A percentile compares a stretch with the other conserved stretches of the same genome.
These are phyloP conservation scores for Boletus bicolor DNA, from an alignment of 768 basidiomycete species.

Conservation along the genomic window DNA sequence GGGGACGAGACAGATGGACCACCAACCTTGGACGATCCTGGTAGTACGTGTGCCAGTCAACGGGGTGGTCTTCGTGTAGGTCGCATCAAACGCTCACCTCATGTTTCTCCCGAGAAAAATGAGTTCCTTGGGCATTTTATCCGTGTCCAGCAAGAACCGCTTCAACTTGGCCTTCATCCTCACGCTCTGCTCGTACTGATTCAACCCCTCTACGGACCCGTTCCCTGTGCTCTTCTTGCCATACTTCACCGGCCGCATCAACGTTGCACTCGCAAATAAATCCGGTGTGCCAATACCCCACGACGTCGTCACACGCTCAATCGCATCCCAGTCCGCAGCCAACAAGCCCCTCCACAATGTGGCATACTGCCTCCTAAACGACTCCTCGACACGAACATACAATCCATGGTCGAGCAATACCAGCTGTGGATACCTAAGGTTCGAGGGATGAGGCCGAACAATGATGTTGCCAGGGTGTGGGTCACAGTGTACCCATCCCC, in stretches of 20 bases:
- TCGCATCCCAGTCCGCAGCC: slow-evolving; percentile 49
- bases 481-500: slow-evolving; percentile 87
- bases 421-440: slow-evolving; percentile 46
- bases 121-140: slow-evolving; percentile 73
- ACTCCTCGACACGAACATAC: slow-evolving; percentile 68
- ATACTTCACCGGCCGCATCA: slow-evolving; percentile 59
- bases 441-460: slow-evolving; percentile 47
- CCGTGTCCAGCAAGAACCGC: slow-evolving; percentile 67
- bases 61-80: not conserved
- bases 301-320: slow-evolving; percentile 47
- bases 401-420: slow-evolving; percentile 92
- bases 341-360: slow-evolving; percentile 69
- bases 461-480: slow-evolving; percentile 78
- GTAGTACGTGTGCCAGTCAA: not conserved
- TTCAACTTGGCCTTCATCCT: slow-evolving; percentile 65
- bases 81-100: slow-evolving; percentile 41
- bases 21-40: slow-evolving; percentile 38
- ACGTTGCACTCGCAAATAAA: slow-evolving; percentile 67
- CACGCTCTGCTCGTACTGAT: slow-evolving; percentile 68
- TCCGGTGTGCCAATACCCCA: slow-evolving; percentile 77
- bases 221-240: slow-evolving; percentile 6
- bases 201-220: slow-evolving; percentile 33
- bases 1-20: not conserved
- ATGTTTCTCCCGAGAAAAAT: slow-evolving; percentile 77
- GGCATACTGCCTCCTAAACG: slow-evolving; percentile 75